These are phyloP conservation scores for Raphanus raphanistrum DNA, from an alignment of 345 rosid species.

Conservation along the genomic window DNA sequence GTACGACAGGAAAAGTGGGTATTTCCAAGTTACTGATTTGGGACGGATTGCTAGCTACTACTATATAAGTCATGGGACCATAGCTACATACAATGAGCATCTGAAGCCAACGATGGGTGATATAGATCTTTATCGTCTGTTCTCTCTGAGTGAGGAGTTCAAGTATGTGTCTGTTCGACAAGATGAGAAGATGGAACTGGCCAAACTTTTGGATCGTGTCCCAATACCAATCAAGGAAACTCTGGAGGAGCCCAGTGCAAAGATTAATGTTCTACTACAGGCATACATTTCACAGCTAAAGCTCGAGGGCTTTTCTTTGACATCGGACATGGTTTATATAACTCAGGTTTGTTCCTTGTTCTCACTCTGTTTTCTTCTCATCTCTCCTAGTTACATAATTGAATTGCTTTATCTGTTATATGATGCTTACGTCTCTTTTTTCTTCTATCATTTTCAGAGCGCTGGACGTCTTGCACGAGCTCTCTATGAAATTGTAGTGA, in stretches of 20 bases:
- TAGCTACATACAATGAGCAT: constrained; percentile 87
- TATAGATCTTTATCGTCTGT: constrained; percentile 82
- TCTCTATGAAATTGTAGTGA: constrained; percentile 86
- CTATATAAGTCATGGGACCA: constrained; percentile 90
- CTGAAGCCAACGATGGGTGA: constrained; percentile 97
- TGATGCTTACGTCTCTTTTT: constrained; percentile 19
- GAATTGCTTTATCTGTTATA: not conserved
- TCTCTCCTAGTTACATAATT: not conserved
- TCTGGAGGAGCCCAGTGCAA: constrained; percentile 94
- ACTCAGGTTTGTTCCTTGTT: constrained; percentile 65
- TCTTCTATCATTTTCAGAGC: constrained; percentile 49
- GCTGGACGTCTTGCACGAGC: constrained; percentile 95
- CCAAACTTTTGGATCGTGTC: constrained; percentile 87
- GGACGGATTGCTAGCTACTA: constrained; percentile 98
- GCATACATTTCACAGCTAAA: constrained; percentile 94
- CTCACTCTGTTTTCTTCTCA: not conserved
- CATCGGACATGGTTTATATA: constrained; percentile 90
- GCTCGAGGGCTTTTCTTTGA: constrained; percentile 95
- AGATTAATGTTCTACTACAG: constrained; percentile 90
- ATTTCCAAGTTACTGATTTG: constrained; percentile 95
- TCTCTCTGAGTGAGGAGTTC: constrained; percentile 91
- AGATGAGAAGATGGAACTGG: constrained; percentile 98
- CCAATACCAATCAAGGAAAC: constrained; percentile 96
- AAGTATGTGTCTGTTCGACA: constrained; percentile 93
- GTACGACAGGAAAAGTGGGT: constrained; percentile 91